phyloP scores from a whole-genome alignment of 306 rosid genomes.

The Pyrus betulifolia region DNA sequence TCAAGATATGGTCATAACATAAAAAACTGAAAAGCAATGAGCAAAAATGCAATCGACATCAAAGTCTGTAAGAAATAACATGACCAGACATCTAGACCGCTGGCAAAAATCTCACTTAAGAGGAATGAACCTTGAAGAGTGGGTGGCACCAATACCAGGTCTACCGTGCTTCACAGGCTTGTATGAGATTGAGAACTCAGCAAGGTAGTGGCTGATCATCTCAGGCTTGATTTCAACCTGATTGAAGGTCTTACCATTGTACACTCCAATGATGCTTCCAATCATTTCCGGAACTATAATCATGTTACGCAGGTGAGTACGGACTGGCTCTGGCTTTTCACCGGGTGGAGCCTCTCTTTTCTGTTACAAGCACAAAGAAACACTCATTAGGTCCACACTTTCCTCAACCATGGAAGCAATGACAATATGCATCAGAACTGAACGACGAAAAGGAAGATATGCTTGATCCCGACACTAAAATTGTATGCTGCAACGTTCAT shows the following conservation, averaged over 20 bases:
- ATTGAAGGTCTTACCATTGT: slow-evolving; percentile 92
- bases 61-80: slow-evolving; percentile 11
- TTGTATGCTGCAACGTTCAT: too few species aligned
- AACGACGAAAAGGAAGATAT: neutral
- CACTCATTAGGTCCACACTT: too few species aligned
- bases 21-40: neutral
- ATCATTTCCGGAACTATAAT: slow-evolving; percentile 91
- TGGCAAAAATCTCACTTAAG: slow-evolving; percentile 52
- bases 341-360: slow-evolving; percentile 90
- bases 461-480: neutral
- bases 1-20: neutral
- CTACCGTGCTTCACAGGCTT: slow-evolving; percentile 97
- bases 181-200: slow-evolving; percentile 92
- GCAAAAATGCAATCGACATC: slow-evolving; percentile 27
- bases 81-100: slow-evolving; percentile 15
- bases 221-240: slow-evolving; percentile 94
- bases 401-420: neutral
- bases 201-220: slow-evolving; percentile 89
- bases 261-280: slow-evolving; percentile 81
- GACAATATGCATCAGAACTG: neutral
- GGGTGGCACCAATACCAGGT: slow-evolving; percentile 99
- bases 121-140: slow-evolving; percentile 95
- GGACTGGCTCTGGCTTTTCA: slow-evolving; percentile 91
- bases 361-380: slow-evolving; percentile 14
- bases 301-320: slow-evolving; percentile 90